Base-by-base conservation (phyloP, 2,329 filamentous ascomycete genomes). In the Sclerotiophoma versabilis region DNA sequence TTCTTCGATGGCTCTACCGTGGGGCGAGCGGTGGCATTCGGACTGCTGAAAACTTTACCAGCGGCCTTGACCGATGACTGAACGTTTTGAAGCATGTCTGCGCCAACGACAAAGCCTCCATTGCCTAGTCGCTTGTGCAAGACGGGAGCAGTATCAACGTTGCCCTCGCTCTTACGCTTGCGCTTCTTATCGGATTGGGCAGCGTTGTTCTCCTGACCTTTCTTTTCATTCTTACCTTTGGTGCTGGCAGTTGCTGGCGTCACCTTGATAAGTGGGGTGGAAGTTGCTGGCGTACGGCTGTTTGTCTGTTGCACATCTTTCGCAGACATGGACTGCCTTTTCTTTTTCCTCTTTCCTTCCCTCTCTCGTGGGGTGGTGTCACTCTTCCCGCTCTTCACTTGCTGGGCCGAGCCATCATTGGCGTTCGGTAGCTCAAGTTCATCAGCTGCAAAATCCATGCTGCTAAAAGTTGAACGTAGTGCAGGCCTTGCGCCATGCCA, bases 391-490 rank as follows among this genome's bases (percentile, higher is more conserved):
- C 52, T 29, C 8, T 43, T 39, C 29, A 38, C 44, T 1, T 29
- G 14, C 29, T 46, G 43, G 9, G 19, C 37, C 11, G 17, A 12
- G 3, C 37, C 30, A n/a, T 34, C 22, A 6, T 42, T 20, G 11
- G 46, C 15, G 3, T 34, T 29, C 5, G 51, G 23, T 14, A 27
- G 14, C n/a, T 44, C 51, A 9, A 33, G n/a, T 22, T 47, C 33
- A 4, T 57, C 54, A 4, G 44, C 48, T 12, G 44, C 27, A 33
- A 62, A 71, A 25, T 66, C 61, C 47, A 61, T 66, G 33, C 60
- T 64, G 52, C 63, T 72, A 58, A 57, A 72, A 2, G 25, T 39
- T 5, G 36, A 52, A 19, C 57, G 49, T 27, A 51, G n/a, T n/a
- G 47, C 23, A 12, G 42, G 32, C 41, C 32, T 19, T 25, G 46